Conservation (phyloP, 2,329 filamentous ascomycete species). For the Colletotrichum euphorbiae region DNA sequence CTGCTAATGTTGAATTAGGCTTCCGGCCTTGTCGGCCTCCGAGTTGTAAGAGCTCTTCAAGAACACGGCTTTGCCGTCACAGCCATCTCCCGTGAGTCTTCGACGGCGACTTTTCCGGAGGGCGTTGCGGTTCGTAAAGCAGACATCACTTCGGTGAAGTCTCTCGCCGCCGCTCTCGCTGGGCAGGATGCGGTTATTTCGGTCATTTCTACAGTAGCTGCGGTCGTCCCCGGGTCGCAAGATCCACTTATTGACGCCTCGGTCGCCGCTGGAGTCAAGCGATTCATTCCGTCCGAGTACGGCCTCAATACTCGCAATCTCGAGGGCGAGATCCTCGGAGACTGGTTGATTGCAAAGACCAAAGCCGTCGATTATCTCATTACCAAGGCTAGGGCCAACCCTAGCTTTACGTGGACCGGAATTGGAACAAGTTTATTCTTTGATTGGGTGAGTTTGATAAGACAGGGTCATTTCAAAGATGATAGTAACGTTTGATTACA, state of each 20-base stretch:
- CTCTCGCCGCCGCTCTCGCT: slow-evolving; percentile 32
- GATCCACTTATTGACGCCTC: slow-evolving; percentile 63
- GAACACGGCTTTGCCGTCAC: slow-evolving; percentile 28
- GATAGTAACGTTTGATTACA: background rate
- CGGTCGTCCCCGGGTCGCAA: slow-evolving; percentile 54
- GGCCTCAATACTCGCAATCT: slow-evolving; percentile 47
- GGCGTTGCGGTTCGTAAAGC: slow-evolving; percentile 28
- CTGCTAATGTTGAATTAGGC: background rate
- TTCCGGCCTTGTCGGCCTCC: slow-evolving; percentile 30
- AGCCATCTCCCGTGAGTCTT: slow-evolving; percentile 25
- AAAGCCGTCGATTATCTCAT: slow-evolving; percentile 38
- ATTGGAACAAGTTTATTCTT: slow-evolving; percentile 71
- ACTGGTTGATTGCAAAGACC: slow-evolving; percentile 35
- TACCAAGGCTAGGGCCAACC: slow-evolving; percentile 33
- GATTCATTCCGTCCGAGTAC: slow-evolving; percentile 67
- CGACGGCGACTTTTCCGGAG: slow-evolving; percentile 20
- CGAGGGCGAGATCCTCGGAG: slow-evolving; percentile 41
- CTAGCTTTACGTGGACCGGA: slow-evolving; percentile 68
- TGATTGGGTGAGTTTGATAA: slow-evolving; percentile 61
- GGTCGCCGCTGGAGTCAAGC: slow-evolving; percentile 63
- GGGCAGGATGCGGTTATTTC: slow-evolving; percentile 50
- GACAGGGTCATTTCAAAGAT: background rate
- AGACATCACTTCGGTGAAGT: slow-evolving; percentile 20
- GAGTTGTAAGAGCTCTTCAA: slow-evolving; percentile 21
- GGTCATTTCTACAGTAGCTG: slow-evolving; percentile 52